Conservation (phyloP, 2,329 filamentous ascomycete species). For the Arthrobotrys pseudoclavata region DNA sequence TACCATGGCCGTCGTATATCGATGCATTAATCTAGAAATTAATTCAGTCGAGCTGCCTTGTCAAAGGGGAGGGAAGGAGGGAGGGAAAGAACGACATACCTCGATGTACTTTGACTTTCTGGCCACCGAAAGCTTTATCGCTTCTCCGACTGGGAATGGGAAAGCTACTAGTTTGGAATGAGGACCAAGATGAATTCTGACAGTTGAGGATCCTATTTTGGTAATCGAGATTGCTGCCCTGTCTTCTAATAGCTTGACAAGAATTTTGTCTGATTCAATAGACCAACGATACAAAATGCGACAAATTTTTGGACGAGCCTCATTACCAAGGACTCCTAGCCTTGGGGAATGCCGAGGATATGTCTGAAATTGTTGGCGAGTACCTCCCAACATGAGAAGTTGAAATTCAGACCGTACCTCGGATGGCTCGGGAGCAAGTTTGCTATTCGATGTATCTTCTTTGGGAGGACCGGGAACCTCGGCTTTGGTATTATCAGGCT, state of each 20-base stretch:
- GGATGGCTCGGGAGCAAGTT: neutral
- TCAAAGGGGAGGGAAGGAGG: neutral
- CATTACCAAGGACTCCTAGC: neutral
- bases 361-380: too few species aligned
- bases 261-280: conserved; percentile 6
- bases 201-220: neutral
- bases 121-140: conserved; percentile 23
- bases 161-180: conserved; percentile 16
- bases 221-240: conserved; percentile 18
- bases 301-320: neutral
- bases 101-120: conserved; percentile 48
- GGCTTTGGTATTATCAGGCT: neutral
- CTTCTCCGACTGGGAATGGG: conserved; percentile 21
- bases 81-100: neutral
- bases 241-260: conserved; percentile 22
- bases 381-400: neutral
- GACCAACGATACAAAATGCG: conserved; percentile 33
- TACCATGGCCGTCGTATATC: neutral
- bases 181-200: conserved; percentile 22
- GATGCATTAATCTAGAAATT: conserved; percentile 15
- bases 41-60: neutral
- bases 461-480: neutral
- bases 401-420: neutral
- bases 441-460: neutral
- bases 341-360: too few species aligned